Conservation (phyloP, 192 early-diverging fungal genomes). For the Paraglomus occultum region DNA sequence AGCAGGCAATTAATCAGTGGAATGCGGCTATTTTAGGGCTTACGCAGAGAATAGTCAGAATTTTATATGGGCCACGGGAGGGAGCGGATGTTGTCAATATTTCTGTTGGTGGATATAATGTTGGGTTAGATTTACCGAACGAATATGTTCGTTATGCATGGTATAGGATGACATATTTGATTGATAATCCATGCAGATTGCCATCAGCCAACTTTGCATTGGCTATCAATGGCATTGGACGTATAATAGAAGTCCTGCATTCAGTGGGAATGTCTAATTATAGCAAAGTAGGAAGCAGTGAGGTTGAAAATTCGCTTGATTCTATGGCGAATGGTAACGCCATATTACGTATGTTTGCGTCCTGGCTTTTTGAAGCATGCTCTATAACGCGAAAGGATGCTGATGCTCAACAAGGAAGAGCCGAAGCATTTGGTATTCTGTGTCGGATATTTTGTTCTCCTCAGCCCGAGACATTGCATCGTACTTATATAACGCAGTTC, state of each 20-base stretch:
- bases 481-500: constrained; percentile 70
- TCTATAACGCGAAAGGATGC: constrained; percentile 34
- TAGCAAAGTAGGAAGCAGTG: not conserved
- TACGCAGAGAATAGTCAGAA: constrained; percentile 62
- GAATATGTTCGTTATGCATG: constrained; percentile 73
- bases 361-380: constrained; percentile 74
- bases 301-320: not conserved
- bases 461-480: constrained; percentile 57
- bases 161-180: constrained; percentile 64
- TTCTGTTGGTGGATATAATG: constrained; percentile 50
- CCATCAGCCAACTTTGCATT: constrained; percentile 48
- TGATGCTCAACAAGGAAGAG: constrained; percentile 49
- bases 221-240: constrained; percentile 55
- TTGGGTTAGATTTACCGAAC: constrained; percentile 58
- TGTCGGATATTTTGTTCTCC: constrained; percentile 75
- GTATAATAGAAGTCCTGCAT: constrained; percentile 54
- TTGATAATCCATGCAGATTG: constrained; percentile 51
- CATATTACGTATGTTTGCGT: constrained; percentile 78
- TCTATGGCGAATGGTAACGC: constrained; percentile 69
- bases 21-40: constrained; percentile 64
- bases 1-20: constrained; percentile 75
- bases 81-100: constrained; percentile 60
- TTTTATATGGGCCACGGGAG: constrained; percentile 66
- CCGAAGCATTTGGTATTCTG: constrained; percentile 68
- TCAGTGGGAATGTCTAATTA: constrained; percentile 27